Evolutionary conservation across 2,329 filamentous ascomycete genomes (phyloP), one percentile per base, ranked within the genome.

Genomic region (Cryphonectria parasitica): DNA sequence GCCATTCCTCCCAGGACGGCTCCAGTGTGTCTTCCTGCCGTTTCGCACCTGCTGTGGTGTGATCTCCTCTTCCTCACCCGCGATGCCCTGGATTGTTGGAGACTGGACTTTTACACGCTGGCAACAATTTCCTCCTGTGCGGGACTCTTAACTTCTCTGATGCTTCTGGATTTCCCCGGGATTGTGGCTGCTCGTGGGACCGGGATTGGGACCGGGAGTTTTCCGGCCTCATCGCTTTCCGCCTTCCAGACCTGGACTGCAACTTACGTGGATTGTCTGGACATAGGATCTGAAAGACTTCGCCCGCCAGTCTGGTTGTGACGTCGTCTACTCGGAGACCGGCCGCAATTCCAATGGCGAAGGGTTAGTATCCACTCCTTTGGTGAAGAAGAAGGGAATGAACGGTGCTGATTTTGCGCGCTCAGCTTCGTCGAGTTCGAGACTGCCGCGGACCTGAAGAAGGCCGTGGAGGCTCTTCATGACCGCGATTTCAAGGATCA

Each of bases 251-350:
- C 84, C 87, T 85, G 84, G 87, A 89, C 81, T 84, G 82, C 88
- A 84, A 94, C 92, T 95, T 93, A 96, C 92, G 87, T 88, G 89
- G 88, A 89, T 83, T 87, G 87, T 72, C 71, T 90, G 88, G 87
- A 85, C 91, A 84, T 94, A 99, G 96, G 96, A 99, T 83, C 90
- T 99, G 68, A 99, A 99, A 92, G 96, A 99, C 82, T 99, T 99
- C 84, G 96, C 96, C 74, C 94, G 96, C 80, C 93, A 97, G 82
- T 97, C 95, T 82, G 94, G 94, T 82, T 89, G 97, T 82, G 96
- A 98, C 81, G 96, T 99, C 75, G 96, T 99, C 78, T 99, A 97
- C 82, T 98, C 95, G 75, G 96, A 99, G 84, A 97, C 97, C 72
- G 92, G 91, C 77, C 94, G 95, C 78, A 95, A 97, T 80, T 92